Percentiles rank a stretch among this genome's conserved stretches.
phyloP scores from a whole-genome alignment of 306 rosid genomes.

The Sechiopsis laciniata region DNA sequence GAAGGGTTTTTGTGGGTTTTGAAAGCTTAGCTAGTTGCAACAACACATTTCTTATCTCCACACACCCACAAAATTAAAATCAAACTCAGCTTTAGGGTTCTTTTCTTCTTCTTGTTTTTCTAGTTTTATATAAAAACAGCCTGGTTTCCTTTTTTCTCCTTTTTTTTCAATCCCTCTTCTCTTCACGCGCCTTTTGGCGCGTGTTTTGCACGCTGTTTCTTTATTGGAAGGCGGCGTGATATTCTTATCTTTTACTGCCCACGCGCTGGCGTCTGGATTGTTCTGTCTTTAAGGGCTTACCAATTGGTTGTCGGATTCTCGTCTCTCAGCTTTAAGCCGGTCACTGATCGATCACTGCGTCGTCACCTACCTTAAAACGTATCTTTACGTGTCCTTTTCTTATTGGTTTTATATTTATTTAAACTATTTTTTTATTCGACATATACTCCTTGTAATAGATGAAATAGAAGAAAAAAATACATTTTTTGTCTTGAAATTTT shows the following conservation, averaged over 20 bases:
- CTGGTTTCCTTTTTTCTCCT: conserved; percentile 18
- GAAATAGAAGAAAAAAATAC: too few relatives aligned
- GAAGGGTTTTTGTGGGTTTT: not conserved
- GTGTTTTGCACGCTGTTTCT: not conserved
- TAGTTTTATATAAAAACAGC: conserved; percentile 36
- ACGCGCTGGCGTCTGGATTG: not conserved
- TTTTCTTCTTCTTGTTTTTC: conserved; percentile 38
- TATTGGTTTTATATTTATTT: conserved; percentile 13
- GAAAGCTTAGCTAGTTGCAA: not conserved
- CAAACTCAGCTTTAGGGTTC: conserved; percentile 39
- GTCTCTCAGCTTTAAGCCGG: conserved; percentile 25
- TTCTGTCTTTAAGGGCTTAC: too few relatives aligned
- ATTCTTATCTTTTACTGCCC: not conserved
- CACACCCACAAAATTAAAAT: conserved; percentile 31
- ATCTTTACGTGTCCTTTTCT: conserved; percentile 37
- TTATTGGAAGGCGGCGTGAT: not conserved
- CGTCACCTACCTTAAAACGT: conserved; percentile 48
- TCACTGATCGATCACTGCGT: conserved; percentile 31
- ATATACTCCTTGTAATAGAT: too few relatives aligned
- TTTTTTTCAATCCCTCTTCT: not conserved
- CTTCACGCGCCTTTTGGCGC: not conserved
- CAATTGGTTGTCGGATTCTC: conserved; percentile 6
- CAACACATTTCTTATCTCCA: conserved; percentile 23
- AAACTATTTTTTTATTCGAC: too few relatives aligned
- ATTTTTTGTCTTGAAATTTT: too few relatives aligned